Conservation (phyloP, 345 rosid genomes). For the Brassica cretica region DNA sequence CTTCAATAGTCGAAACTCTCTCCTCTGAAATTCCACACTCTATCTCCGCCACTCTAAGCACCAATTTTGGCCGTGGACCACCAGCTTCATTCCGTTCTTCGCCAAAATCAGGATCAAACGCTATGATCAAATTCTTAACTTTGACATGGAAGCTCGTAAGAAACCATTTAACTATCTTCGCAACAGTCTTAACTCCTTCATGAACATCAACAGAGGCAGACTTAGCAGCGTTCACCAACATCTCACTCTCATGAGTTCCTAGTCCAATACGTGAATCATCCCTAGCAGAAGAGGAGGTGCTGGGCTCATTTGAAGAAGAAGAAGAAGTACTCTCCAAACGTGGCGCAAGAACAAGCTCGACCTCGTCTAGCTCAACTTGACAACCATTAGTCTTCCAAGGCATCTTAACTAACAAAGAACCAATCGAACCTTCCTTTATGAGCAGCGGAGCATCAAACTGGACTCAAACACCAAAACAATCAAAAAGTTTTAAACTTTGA, state of each 20-base stretch:
- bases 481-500: neutral
- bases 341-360: conserved; percentile 81
- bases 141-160: conserved; percentile 77
- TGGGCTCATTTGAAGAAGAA: conserved; percentile 37
- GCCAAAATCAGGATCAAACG: conserved; percentile 63
- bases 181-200: conserved; percentile 96
- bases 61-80: conserved; percentile 49
- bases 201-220: conserved; percentile 65
- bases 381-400: conserved; percentile 85
- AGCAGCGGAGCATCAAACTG: conserved; percentile 68
- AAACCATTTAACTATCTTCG: conserved; percentile 91
- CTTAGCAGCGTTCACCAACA: conserved; percentile 38
- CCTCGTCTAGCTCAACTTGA: conserved; percentile 83
- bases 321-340: conserved; percentile 33
- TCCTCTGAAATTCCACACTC: conserved; percentile 87
- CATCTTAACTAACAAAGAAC: conserved; percentile 74
- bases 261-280: conserved; percentile 39
- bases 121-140: conserved; percentile 72
- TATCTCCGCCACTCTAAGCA: conserved; percentile 64
- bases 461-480: conserved; percentile 1
- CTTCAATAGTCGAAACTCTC: conserved; percentile 34
- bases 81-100: conserved; percentile 38
- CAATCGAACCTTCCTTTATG: conserved; percentile 90
- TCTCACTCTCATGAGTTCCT: conserved; percentile 47
- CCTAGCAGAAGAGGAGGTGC: conserved; percentile 34